These are phyloP conservation scores for Taxawa tesnikishii DNA, from an alignment of 2,329 filamentous ascomycete species.

Conservation along the genomic window DNA sequence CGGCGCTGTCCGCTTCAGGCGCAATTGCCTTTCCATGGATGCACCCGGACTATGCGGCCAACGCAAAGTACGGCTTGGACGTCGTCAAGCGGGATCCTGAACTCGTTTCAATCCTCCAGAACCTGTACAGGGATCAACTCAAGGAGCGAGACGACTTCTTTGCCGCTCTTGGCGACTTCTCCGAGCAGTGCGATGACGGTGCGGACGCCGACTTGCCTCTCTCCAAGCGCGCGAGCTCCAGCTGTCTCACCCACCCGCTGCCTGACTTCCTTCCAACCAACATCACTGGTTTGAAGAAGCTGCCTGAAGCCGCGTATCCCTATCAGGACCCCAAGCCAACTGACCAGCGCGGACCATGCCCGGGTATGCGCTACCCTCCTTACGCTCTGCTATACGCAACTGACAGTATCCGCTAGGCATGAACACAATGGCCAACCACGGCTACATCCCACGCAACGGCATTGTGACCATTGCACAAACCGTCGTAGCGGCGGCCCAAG, in stretches of 20 bases:
- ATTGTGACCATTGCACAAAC: slow-evolving; percentile 3
- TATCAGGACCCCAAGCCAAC: slow-evolving; percentile 1
- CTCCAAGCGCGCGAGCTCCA: slow-evolving; percentile 1
- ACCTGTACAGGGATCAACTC: slow-evolving; percentile 1
- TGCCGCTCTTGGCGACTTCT: background rate
- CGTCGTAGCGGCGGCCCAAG: slow-evolving; percentile 2
- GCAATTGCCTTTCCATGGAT: slow-evolving; percentile 2
- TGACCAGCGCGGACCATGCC: slow-evolving; percentile 1
- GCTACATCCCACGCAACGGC: slow-evolving; percentile 12
- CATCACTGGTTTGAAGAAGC: slow-evolving; percentile 4
- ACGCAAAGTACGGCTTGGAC: slow-evolving; percentile 2
- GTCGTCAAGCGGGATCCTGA: slow-evolving; percentile 4
- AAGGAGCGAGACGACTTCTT: slow-evolving; percentile 4
- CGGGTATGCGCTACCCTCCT: no score
- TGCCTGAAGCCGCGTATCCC: slow-evolving; percentile 3
- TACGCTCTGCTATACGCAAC: no score
- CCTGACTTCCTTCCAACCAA: slow-evolving; percentile 4
- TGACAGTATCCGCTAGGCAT: slow-evolving; percentile 14
- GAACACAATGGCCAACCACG: slow-evolving; percentile 15
- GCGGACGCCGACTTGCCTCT: background rate
- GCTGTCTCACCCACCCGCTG: slow-evolving; percentile 3
- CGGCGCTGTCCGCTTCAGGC: background rate
- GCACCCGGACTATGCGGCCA: background rate
- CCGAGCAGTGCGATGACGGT: background rate
- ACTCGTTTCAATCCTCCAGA: slow-evolving; percentile 2